Conservation (phyloP, 2,329 filamentous ascomycete species). For the Calonectria pseudoturangicola region DNA sequence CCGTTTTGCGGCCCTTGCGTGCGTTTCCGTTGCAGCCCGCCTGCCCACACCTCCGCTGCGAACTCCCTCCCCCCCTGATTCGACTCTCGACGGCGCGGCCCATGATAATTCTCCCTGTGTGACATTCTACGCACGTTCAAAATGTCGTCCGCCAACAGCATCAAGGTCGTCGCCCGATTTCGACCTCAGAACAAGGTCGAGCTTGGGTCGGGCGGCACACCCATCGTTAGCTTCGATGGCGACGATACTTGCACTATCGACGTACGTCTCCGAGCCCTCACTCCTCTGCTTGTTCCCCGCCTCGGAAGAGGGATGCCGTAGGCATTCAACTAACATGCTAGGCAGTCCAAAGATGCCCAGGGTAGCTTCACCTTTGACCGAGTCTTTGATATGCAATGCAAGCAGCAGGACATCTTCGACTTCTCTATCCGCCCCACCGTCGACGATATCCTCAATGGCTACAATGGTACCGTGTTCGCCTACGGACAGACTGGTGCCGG, state of each 20-base stretch:
- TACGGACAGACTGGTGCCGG: constrained; percentile 98
- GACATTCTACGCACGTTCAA: constrained; percentile 49
- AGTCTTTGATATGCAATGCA: constrained; percentile 95
- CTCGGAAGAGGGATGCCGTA: constrained; percentile 27
- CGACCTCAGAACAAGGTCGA: constrained; percentile 97
- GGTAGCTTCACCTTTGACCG: constrained; percentile 97
- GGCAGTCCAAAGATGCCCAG: constrained; percentile 86
- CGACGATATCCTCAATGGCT: constrained; percentile 98
- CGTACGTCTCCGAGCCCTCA: constrained; percentile 71
- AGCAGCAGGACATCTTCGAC: constrained; percentile 96
- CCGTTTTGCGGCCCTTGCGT: constrained; percentile 52
- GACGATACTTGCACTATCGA: constrained; percentile 92
- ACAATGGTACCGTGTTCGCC: constrained; percentile 99
- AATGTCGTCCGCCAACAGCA: constrained; percentile 78
- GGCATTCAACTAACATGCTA: constrained; percentile 49
- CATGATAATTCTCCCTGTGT: constrained; percentile 54
- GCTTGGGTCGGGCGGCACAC: constrained; percentile 90
- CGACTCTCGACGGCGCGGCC: constrained; percentile 43
- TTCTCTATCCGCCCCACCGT: constrained; percentile 97
- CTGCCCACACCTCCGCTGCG: constrained; percentile 50
- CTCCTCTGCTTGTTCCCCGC: constrained; percentile 14
- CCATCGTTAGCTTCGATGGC: constrained; percentile 91
- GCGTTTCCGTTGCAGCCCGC: constrained; percentile 41
- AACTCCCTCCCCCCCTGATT: constrained; percentile 44
- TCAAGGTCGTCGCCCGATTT: constrained; percentile 97